Evolutionary conservation across 2,329 filamentous ascomycete genomes (phyloP), one percentile per base, ranked within the genome.

Genomic region (Penicillium sp.): DNA sequence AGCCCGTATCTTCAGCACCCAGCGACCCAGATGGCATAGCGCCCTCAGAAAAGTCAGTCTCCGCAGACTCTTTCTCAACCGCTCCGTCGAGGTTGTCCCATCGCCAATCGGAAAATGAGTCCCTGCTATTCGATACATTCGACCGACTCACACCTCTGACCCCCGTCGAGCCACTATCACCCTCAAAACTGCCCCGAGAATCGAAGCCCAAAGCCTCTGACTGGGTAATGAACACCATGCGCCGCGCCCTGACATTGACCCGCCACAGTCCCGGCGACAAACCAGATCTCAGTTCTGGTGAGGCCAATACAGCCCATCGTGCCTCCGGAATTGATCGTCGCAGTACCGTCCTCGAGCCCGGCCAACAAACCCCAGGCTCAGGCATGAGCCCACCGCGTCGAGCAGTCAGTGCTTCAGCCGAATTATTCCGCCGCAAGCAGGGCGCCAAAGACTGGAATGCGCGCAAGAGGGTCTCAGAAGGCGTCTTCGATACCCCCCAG

Each of bases 171-270:
- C 14, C 41, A 22, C 56, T 56, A 10, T 60, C 63, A 1, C 59
- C 65, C 18, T 61, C 59, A 25, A 64, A 64, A 43, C 52, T 64
- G 4, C 55, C 56, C 9, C 52, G 54, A 2, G 50, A 52, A 22
- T 54, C 57, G 12, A 65, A 61, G 43, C 57, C 59, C 76, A 83
- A 16, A 81, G 80, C 64, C 78, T 84, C 71, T 71, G 79, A 79
- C 19, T 88, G 85, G 83, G 72, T 90, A 82, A 71, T 90, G 10
- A 86, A 86, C 18, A 87, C 82, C 40, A 67, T 90, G 16, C 77
- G 81, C 14, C 78, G 84, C 31, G 84, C 84, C 10, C 80, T 88
- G 34, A 77, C 77, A 4, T 65, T 70, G 39, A 66, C 69, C 49
- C 68, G 56, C 60, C 62, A 58, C 59, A 58, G 57, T 45, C 58